Evolutionary conservation across 2,329 filamentous ascomycete genomes (phyloP), one percentile per base, ranked within the genome.

Genomic region (Fusarium torreyae): DNA sequence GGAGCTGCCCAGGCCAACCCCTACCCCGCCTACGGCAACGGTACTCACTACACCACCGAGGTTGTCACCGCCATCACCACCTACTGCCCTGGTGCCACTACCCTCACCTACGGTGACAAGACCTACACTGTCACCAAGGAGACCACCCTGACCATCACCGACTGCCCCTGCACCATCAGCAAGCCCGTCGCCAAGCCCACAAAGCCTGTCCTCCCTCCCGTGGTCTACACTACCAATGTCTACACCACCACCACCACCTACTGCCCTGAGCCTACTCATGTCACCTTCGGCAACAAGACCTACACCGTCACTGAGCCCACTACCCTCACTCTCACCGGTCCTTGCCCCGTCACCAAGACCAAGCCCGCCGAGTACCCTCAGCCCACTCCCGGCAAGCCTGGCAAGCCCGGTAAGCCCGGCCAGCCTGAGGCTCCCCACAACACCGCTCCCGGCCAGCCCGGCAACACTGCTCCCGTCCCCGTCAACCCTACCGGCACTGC

Each of bases 51-150:
- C 64, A 85, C 84, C 81, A 92, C 90, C 71, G 87, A 91, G 84
- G 82, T 89, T 70, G 86, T 93, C 68, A 89, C 88, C 60, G 80
- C 83, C 63, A 87, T 87, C 84, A 89, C 86, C 81, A 94, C 91
- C 77, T 92, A 86, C 88, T 94, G 92, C 88, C 90, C 91, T 20
- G 84, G 77, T 71, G 79, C 91, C 69, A 93, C 91, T 74, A 80
- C 83, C 73, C 81, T 93, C 80, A 87, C 86, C 77, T 84, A 91
- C 82, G 86, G 85, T 78, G 83, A 81, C 81, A 84, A 86, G 79
- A 92, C 90, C 82, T 92, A 91, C 86, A 90, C 87, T 74, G 85
- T 93, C 81, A 89, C 89, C 70, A 83, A 86, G 82, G 87, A 90
- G 78, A 90, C 88, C 78, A 90, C 88, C 78, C 81, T 91, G 80